Evolutionary conservation across 805 yeast species (phyloP), one percentile per base, ranked within the genome.

Genomic region (Pachysolen tannophilus): DNA sequence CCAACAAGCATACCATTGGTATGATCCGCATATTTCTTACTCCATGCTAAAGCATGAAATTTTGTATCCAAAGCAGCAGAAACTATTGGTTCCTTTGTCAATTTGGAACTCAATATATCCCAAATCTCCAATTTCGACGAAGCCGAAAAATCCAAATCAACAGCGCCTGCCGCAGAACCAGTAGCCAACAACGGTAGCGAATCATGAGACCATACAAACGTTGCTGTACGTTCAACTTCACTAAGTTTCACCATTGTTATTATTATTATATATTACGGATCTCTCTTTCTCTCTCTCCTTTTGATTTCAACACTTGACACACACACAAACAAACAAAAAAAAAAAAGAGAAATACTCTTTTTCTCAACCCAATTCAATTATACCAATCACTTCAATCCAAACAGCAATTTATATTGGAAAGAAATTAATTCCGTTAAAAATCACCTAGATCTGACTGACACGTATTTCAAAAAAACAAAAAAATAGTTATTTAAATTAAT

Each of bases 101-200:
- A 40, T 44, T 60, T 59, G 7, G 65, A 43, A 29, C 63, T 52
- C 38, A 78, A 67, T 8, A 83, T 69, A 41, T 82, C 78, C 83
- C 94, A 82, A 41, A 92, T 65, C 48, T 86, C 88, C 39, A 92
- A 61, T n/a, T 71, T 59, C 2, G 96, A 77, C 20, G 78, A 69
- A 15, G 92, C 76, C 27, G 88, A 78, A 58, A 88, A 88, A 53
- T 81, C 78, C 28, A 82, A 83, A 54, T 86, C 96, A 48, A 92
- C 82, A 10, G 96, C 94, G 6, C 97, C 97, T 0, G 97, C 88
- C n/a, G 85, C 82, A 1, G 96, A 82, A 16, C 96, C 98, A 2
- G 95, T 75, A 16, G 87, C 97, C 45, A 92, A 55, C 35, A 74
- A 59, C 13, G 97, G 97, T 42, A 77, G 60, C 28, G 67, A 56